Conservation (phyloP, 1,139 yeast genomes). For the Blastobotrys illinoisensis region DNA sequence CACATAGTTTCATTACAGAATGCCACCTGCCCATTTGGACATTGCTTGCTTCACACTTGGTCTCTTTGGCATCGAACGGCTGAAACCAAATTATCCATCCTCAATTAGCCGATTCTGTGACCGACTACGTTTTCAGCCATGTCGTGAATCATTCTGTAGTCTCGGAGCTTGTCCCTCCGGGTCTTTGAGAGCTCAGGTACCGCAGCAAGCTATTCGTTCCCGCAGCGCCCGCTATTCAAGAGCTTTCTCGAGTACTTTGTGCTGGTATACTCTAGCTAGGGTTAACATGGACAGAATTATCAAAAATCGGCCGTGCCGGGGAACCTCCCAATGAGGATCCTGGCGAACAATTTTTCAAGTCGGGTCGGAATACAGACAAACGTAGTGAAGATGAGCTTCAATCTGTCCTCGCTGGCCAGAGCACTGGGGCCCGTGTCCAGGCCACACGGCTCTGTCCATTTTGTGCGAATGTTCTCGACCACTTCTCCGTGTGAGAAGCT, state of each 20-base stretch:
- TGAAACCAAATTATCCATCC: neutral
- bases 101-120: neutral
- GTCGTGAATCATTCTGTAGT: neutral
- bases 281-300: neutral
- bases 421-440: neutral
- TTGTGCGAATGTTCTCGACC: slow-evolving; percentile 16
- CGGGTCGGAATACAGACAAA: neutral
- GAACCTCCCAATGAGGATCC: neutral
- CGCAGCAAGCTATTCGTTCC: no score
- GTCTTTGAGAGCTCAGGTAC: no score
- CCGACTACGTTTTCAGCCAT: neutral
- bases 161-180: no score
- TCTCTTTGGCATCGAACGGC: neutral
- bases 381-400: neutral
- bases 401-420: neutral
- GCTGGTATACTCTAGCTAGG: no score
- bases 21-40: neutral
- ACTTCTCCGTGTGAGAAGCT: slow-evolving; percentile 12
- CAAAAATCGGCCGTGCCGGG: neutral
- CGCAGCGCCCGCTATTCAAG: no score
- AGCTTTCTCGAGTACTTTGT: no score
- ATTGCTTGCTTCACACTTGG: neutral
- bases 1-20: neutral
- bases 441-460: neutral
- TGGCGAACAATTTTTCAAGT: neutral